Evolutionary conservation across 495 filamentous ascomycete species (phyloP).

Genomic region (Aeminium ludgeri): DNA sequence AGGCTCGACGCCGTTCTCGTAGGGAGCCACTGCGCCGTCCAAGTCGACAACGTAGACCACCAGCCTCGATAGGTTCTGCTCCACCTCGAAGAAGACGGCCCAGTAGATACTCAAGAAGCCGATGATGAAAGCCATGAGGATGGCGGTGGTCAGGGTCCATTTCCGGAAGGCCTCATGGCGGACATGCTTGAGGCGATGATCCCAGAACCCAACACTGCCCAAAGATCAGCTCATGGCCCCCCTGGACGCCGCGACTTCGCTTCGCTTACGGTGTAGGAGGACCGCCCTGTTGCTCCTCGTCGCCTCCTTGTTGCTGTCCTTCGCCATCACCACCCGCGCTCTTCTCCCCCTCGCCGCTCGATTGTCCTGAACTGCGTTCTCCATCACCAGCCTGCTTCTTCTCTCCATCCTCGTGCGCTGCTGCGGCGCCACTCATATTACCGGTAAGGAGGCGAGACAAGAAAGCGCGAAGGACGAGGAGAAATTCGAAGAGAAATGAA

Average conservation of each 20-base stretch:
- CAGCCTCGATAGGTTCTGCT: slow-evolving; percentile 11
- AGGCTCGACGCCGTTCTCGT: slow-evolving; percentile 13
- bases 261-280: background rate
- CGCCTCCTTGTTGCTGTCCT: background rate
- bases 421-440: no score
- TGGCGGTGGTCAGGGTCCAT: slow-evolving; percentile 14
- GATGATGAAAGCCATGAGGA: slow-evolving; percentile 16
- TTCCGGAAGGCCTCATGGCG: slow-evolving; percentile 14
- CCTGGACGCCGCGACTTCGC: background rate
- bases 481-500: no score
- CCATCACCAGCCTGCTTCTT: no score
- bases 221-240: no score
- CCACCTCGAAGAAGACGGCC: slow-evolving; percentile 14
- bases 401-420: no score
- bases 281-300: background rate
- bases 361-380: no score
- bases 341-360: no score
- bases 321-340: no score
- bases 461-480: no score
- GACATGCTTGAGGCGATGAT: slow-evolving; percentile 11
- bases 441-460: no score
- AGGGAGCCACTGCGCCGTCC: slow-evolving; percentile 16
- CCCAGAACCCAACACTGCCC: slow-evolving; percentile 14
- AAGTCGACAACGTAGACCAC: slow-evolving; percentile 20
- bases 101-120: slow-evolving; percentile 16